A percentile compares a stretch with the other conserved stretches of the same genome.
Conservation (phyloP, 2,329 filamentous ascomycete genomes). For the Fusarium setosum region DNA sequence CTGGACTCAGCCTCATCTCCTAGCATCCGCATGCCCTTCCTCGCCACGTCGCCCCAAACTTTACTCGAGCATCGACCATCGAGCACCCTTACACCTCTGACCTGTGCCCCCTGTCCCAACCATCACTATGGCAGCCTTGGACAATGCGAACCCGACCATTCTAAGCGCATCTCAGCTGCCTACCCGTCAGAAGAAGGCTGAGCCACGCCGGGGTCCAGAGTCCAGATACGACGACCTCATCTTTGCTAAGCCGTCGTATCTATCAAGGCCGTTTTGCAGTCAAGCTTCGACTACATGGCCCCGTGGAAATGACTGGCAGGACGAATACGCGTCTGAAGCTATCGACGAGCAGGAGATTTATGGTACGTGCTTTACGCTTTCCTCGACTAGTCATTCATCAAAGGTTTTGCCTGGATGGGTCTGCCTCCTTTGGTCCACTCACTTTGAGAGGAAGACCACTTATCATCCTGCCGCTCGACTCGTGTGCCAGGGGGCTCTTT, state of each 20-base stretch:
- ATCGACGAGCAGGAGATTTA: slow-evolving; percentile 99
- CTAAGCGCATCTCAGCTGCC: slow-evolving; percentile 89
- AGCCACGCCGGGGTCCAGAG: slow-evolving; percentile 59
- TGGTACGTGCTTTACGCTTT: slow-evolving; percentile 64
- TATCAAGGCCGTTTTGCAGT: slow-evolving; percentile 53
- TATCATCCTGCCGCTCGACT: too few relatives aligned
- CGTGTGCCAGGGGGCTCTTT: too few relatives aligned
- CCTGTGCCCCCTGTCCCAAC: slow-evolving; percentile 13
- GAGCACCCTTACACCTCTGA: slow-evolving; percentile 23
- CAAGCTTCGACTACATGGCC: slow-evolving; percentile 50
- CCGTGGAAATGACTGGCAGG: slow-evolving; percentile 56
- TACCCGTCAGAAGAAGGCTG: slow-evolving; percentile 70
- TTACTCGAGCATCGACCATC: slow-evolving; percentile 8
- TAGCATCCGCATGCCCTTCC: slow-evolving; percentile 1
- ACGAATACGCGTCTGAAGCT: slow-evolving; percentile 76
- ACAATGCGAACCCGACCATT: slow-evolving; percentile 94
- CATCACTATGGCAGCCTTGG: slow-evolving; percentile 50
- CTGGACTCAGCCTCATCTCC: slow-evolving; percentile 5
- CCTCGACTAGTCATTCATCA: slow-evolving; percentile 4
- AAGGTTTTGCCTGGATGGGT: not conserved
- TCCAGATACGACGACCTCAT: slow-evolving; percentile 60
- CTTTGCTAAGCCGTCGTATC: slow-evolving; percentile 58
- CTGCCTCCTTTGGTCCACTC: not conserved
- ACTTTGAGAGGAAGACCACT: not conserved
- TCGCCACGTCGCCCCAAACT: slow-evolving; percentile 8